Percentiles rank a stretch among this genome's conserved stretches.
Conservation (phyloP, 129 eudicot genomes). For the Apium graveolens region DNA sequence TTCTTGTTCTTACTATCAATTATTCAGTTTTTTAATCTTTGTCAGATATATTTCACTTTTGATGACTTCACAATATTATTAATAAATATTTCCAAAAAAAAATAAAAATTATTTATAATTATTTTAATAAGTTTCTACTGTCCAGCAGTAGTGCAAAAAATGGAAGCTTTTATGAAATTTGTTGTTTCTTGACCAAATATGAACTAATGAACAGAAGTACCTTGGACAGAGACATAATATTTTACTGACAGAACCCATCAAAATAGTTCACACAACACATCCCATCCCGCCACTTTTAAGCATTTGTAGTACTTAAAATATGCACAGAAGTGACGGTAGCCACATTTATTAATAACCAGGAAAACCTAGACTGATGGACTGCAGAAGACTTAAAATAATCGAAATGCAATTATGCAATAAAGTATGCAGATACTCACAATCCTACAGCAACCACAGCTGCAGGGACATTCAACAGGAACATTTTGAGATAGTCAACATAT, state of each 20-base stretch:
- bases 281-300: not conserved
- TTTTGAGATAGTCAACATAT: constrained; percentile 83
- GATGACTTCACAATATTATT: not conserved
- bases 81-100: no score
- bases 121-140: not conserved
- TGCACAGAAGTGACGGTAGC: not conserved
- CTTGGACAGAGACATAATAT: not conserved
- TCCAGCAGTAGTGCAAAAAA: not conserved
- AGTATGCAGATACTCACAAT: constrained; percentile 51
- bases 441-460: constrained; percentile 88
- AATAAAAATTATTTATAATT: not conserved
- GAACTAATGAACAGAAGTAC: not conserved
- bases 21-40: not conserved
- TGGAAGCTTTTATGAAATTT: not conserved
- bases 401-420: not conserved
- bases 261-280: not conserved
- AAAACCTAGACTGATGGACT: not conserved
- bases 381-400: not conserved
- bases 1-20: not conserved
- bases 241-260: not conserved
- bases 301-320: not conserved
- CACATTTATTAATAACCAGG: not conserved
- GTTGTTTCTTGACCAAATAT: not conserved
- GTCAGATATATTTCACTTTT: not conserved
- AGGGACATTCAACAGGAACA: constrained; percentile 88